Evolutionary conservation across 78 protist genomes (phyloP).

Genomic region (Guillardia theta): DNA sequence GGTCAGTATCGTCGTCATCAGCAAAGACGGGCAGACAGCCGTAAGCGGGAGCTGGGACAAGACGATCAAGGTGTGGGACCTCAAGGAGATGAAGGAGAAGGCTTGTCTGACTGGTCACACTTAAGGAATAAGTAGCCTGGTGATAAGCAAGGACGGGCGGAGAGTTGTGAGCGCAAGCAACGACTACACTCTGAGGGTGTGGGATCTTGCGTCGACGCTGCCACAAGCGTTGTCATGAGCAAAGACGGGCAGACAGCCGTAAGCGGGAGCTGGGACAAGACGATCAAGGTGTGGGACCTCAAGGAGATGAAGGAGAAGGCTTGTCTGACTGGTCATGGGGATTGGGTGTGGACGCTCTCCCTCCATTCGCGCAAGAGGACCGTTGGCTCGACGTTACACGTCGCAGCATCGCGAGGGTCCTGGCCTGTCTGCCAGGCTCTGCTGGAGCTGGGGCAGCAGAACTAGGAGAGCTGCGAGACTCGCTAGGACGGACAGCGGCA

Average conservation of each 20-base stretch:
- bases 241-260: neutral
- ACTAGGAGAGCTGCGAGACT: neutral
- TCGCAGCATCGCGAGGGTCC: neutral
- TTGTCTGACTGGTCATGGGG: neutral
- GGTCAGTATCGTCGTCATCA: neutral
- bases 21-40: neutral
- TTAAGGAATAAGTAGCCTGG: neutral
- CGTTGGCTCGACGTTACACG: neutral
- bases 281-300: neutral
- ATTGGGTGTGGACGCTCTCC: neutral
- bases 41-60: neutral
- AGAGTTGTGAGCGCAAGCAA: neutral
- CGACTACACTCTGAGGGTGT: neutral
- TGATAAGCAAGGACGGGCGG: neutral
- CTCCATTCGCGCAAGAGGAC: neutral
- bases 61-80: neutral
- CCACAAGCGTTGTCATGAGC: neutral
- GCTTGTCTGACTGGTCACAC: neutral
- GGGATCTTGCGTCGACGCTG: neutral
- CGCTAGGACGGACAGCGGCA: neutral
- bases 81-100: neutral
- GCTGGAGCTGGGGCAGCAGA: neutral
- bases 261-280: neutral
- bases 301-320: neutral
- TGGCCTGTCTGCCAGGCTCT: neutral